Base-by-base conservation (phyloP, 148 eudicot genomes). In the Rhododendron williamsianum region DNA sequence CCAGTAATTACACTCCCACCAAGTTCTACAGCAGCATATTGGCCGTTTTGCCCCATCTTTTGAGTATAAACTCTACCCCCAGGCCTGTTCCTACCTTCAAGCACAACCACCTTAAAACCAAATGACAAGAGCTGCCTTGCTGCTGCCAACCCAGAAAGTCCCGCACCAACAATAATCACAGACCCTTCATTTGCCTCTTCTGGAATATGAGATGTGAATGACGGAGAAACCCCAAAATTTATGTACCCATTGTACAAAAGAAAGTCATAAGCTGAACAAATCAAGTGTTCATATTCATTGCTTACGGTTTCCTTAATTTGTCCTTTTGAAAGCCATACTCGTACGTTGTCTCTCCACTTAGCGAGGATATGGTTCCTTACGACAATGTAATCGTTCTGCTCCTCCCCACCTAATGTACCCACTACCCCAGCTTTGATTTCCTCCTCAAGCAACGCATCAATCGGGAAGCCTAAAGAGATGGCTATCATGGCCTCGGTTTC, bases 1-100 rank as follows among this genome's bases (percentile, higher is more conserved):
- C 99, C 99, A 6, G 99, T 96, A 45, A 96, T 96, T 56, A 96
- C 95, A 86, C 98, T 96, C 72, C 99, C 99, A 79, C 99, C 99
- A 21, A 96, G 90, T 88, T 96, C 99, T 76, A 93, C 97, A 10
- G 93, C 94, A 78, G 95, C 93, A 89, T 80, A 92, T 15, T 90
- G 85, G 78, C 91, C 95, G 48, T 90, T 88, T 81, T 77, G 87
- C 38, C 93, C 93, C 95, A 96, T 91, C 86, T 93, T 96, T 87
- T 96, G 94, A 36, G 98, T 94, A 85, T 93, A 94, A 76, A 96
- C 98, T 90, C 98, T 90, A 51, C 98, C 98, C 79, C 98, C 98
- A 46, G 97, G 95, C 81, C 98, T 95, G 60, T 90, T 89, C 89
- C 98, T 92, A 48, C 96, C 98, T 91, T 96, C 98, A 30, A 96